A percentile compares a stretch with the other conserved stretches of the same genome.
Evolutionary conservation across 371 early-diverging fungal species (phyloP).

Genomic region (Hamiltosporidium tvaerminnensis): DNA sequence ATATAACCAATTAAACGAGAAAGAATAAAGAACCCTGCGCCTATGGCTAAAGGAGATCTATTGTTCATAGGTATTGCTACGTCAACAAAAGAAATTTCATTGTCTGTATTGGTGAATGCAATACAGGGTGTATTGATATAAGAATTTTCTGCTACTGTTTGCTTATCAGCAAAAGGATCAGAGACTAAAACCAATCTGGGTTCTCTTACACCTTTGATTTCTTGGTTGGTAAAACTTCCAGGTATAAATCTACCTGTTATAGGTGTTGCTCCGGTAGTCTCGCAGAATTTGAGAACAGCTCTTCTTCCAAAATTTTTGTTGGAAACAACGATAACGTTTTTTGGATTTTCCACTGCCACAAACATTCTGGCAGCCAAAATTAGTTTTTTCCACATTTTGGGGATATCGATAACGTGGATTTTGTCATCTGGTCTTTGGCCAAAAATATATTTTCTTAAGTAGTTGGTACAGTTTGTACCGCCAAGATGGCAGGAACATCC

Average conservation of each 20-base stretch:
- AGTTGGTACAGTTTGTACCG: background rate
- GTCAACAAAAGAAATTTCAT: constrained; percentile 75
- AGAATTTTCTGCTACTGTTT: constrained; percentile 88
- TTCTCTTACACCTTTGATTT: constrained; percentile 88
- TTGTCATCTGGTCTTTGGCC: constrained; percentile 32
- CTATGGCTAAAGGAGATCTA: constrained; percentile 86
- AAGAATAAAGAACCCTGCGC: constrained; percentile 82
- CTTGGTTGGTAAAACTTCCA: constrained; percentile 98
- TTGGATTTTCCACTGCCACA: constrained; percentile 77
- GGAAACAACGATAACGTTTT: constrained; percentile 78
- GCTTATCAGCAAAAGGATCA: constrained; percentile 89
- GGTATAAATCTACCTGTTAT: constrained; percentile 97
- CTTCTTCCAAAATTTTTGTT: constrained; percentile 89
- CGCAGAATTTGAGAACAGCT: constrained; percentile 88
- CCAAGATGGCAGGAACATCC: background rate
- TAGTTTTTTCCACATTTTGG: constrained; percentile 96
- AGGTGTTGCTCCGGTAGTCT: constrained; percentile 82
- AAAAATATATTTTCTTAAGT: background rate
- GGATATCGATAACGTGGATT: constrained; percentile 83
- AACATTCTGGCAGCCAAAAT: constrained; percentile 91
- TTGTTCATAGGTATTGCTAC: constrained; percentile 98
- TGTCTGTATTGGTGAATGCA: constrained; percentile 89
- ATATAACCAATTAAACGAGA: constrained; percentile 89
- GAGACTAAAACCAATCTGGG: constrained; percentile 86
- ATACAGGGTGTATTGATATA: constrained; percentile 97